A percentile compares a stretch with the other conserved stretches of the same genome.
phyloP scores from a whole-genome alignment of 2,329 filamentous ascomycete species.

The Diaporthe helianthi region DNA sequence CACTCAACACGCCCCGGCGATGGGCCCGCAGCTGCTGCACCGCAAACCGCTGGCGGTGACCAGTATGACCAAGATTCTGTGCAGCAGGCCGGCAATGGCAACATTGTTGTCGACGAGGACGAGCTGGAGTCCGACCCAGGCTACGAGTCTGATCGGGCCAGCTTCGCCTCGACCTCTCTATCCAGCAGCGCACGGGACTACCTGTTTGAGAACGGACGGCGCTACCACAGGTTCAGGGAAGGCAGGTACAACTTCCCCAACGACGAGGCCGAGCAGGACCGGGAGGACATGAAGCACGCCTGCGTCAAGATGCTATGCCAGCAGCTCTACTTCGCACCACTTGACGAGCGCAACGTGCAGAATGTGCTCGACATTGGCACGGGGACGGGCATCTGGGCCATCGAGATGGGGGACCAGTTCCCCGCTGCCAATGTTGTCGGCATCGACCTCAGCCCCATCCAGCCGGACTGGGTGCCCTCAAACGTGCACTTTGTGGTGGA shows the following conservation, averaged over 20 bases:
- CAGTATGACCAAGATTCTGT: constrained; percentile 37
- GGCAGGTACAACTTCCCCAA: constrained; percentile 66
- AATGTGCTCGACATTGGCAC: constrained; percentile 65
- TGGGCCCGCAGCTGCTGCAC: not conserved
- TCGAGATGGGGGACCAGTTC: constrained; percentile 57
- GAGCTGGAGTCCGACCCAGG: constrained; percentile 40
- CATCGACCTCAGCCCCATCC: constrained; percentile 54
- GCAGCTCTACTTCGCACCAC: constrained; percentile 59
- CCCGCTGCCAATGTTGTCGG: constrained; percentile 50
- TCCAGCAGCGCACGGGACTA: constrained; percentile 55
- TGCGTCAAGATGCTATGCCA: constrained; percentile 58
- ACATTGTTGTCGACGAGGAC: constrained; percentile 41
- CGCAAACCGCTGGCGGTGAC: not conserved
- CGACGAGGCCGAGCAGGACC: constrained; percentile 65
- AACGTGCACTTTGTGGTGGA: constrained; percentile 70
- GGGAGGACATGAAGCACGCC: constrained; percentile 63
- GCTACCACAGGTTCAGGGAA: constrained; percentile 63
- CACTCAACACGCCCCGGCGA: not conserved
- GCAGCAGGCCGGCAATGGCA: constrained; percentile 40
- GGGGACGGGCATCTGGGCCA: constrained; percentile 66
- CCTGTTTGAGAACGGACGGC: constrained; percentile 62
- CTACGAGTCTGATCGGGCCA: constrained; percentile 42
- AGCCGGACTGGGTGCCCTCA: constrained; percentile 58
- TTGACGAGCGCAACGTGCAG: constrained; percentile 52
- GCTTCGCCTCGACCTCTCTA: constrained; percentile 43